A percentile compares a stretch with the other conserved stretches of the same genome.
Conservation (phyloP, 495 filamentous ascomycete genomes). For the Sordaria brevicollis region DNA sequence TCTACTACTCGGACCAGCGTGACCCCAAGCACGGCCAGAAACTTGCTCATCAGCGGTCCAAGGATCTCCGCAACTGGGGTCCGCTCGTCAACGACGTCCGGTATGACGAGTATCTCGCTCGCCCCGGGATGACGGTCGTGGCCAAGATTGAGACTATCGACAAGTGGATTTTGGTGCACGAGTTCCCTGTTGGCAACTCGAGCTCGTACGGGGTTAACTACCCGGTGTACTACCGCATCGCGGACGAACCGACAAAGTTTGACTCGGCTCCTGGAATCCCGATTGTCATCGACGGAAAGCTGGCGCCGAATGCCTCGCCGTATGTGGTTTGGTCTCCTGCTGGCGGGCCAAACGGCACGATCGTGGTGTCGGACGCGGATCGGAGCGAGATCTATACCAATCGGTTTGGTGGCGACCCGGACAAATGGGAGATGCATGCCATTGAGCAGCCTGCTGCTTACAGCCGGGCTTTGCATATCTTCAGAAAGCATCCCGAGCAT, state of each 20-base stretch:
- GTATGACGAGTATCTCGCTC: slow-evolving; percentile 47
- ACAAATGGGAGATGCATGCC: slow-evolving; percentile 42
- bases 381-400: slow-evolving; percentile 47
- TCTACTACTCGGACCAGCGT: slow-evolving; percentile 62
- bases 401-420: slow-evolving; percentile 39
- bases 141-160: slow-evolving; percentile 17
- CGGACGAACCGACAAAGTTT: slow-evolving; percentile 44
- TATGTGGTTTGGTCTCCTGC: slow-evolving; percentile 45
- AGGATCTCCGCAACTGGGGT: slow-evolving; percentile 48
- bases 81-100: slow-evolving; percentile 50
- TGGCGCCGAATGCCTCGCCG: slow-evolving; percentile 42
- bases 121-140: slow-evolving; percentile 59
- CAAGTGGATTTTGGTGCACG: slow-evolving; percentile 19
- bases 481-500: slow-evolving; percentile 25
- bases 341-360: slow-evolving; percentile 47
- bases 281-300: slow-evolving; percentile 37
- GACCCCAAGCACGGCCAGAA: slow-evolving; percentile 57
- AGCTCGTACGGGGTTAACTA: slow-evolving; percentile 17
- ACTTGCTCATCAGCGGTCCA: slow-evolving; percentile 49
- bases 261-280: slow-evolving; percentile 27
- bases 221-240: slow-evolving; percentile 45
- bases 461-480: slow-evolving; percentile 36
- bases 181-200: slow-evolving; percentile 19
- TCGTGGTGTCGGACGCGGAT: slow-evolving; percentile 45
- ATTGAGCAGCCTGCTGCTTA: slow-evolving; percentile 38